Conservation (phyloP, 1,139 yeast genomes). For the Sugiyamaella grinbergsii region DNA sequence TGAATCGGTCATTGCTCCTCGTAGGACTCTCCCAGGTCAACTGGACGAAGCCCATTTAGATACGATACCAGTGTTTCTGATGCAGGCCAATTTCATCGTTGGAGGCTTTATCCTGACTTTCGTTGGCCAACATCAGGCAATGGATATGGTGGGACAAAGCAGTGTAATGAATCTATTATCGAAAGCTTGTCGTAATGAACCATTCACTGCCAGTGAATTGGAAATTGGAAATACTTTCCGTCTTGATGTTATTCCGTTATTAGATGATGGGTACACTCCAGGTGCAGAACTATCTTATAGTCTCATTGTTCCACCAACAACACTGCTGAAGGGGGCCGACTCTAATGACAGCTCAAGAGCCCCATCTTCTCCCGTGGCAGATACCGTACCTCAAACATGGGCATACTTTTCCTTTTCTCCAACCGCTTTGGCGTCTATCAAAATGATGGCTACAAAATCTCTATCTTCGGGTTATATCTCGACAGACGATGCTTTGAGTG, state of each 20-base stretch:
- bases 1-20: constrained; percentile 25
- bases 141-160: constrained; percentile 29
- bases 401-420: constrained; percentile 19
- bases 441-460: constrained; percentile 17
- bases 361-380: neutral
- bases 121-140: constrained; percentile 25
- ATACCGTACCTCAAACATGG: constrained; percentile 17
- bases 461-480: constrained; percentile 21
- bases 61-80: constrained; percentile 22
- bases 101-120: constrained; percentile 27
- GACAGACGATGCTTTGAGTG: constrained; percentile 27
- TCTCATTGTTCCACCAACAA: too few relatives aligned
- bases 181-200: constrained; percentile 24
- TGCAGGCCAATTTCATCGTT: constrained; percentile 26
- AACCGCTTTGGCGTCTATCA: constrained; percentile 8
- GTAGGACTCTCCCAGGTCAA: constrained; percentile 22
- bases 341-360: neutral
- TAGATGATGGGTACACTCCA: constrained; percentile 13
- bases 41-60: neutral
- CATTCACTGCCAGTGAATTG: constrained; percentile 22
- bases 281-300: constrained; percentile 11
- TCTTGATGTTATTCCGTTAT: constrained; percentile 12
- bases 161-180: constrained; percentile 22
- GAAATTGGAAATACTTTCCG: constrained; percentile 18
- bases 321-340: too few relatives aligned